Base-by-base conservation (phyloP, 1,139 yeast genomes). In the Schizosaccharomyces versatilis region DNA sequence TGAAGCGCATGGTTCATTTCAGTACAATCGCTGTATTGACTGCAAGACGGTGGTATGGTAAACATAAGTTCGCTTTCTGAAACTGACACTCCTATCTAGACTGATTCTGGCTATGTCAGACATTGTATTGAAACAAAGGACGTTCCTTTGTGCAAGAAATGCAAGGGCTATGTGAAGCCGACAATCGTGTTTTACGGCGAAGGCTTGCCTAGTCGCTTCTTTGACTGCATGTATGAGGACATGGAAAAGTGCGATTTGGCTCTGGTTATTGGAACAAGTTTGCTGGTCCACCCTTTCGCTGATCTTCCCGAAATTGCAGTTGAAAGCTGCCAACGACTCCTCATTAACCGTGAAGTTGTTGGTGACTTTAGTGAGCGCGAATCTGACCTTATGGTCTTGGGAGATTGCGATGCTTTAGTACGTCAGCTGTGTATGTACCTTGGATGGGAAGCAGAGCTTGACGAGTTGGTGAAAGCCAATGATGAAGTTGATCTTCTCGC, bases 1-100 rank as follows among this genome's bases (percentile, higher is more conserved):
- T 1, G 96, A 86, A 64, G 97, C 97, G 0, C 97, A 88, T 67
- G 98, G 97, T 0, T 84, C 95, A 1, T 90, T 88, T 73, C 94
- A 94, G 0, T 67, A 66, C 1, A 83, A 81, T 62, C 94, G 81
- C 61, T 88, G 98, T 64, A 80, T 86, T 47, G 78, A 80, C 19
- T 88, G 98, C 67, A 61, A 69, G 0, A 64, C 66, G 36, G 79
- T 24, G 49, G 49, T 44, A 44, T 7, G 49, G 14, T 14, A 1
- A 40, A 6, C 3, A 14, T 14, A 41, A 6, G 7, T 24, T 41
- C 9, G 19, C 7, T 24, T 15, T 41, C 19, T 14, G 15, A 24
- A 24, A 24, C 32, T 24, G 2, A 24, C 32, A 24, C 32, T 24
- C 32, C 32, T 24, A 24, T 3, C 5, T 24, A 74, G 57, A 80